Evolutionary conservation across 805 yeast genomes (phyloP).

Genomic region (Ogataea salicorniae): DNA sequence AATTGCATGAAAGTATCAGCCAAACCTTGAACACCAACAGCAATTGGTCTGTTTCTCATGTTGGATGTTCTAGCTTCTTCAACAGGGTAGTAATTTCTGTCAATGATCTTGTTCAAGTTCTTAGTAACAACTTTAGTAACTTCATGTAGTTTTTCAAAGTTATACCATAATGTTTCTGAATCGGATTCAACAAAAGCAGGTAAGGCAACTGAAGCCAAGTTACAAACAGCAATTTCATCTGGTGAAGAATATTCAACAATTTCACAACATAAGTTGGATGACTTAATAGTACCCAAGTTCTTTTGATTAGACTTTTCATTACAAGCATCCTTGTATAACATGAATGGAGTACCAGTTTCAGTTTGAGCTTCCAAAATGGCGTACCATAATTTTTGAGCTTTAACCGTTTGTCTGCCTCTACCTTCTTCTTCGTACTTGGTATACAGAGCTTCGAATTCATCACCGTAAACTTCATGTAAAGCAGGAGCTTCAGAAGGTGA

Average conservation of each 20-base stretch:
- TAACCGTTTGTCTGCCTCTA: slow-evolving; percentile 43
- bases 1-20: slow-evolving; percentile 55
- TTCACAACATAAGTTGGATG: slow-evolving; percentile 60
- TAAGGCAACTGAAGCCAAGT: slow-evolving; percentile 54
- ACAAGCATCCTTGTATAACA: slow-evolving; percentile 61
- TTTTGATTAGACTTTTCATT: slow-evolving; percentile 54
- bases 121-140: slow-evolving; percentile 50
- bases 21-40: slow-evolving; percentile 59
- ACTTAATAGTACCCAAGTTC: slow-evolving; percentile 55
- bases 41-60: slow-evolving; percentile 56
- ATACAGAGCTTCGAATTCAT: slow-evolving; percentile 48
- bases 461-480: slow-evolving; percentile 49
- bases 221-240: slow-evolving; percentile 58
- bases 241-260: slow-evolving; percentile 56
- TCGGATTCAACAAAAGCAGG: slow-evolving; percentile 50
- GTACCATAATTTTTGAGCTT: slow-evolving; percentile 60
- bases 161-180: slow-evolving; percentile 40
- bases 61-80: slow-evolving; percentile 49
- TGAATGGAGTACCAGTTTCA: slow-evolving; percentile 61
- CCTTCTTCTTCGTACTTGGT: slow-evolving; percentile 47
- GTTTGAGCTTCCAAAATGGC: slow-evolving; percentile 58
- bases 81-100: slow-evolving; percentile 52
- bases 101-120: slow-evolving; percentile 53
- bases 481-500: slow-evolving; percentile 59
- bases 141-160: slow-evolving; percentile 51